Evolutionary conservation across 2,329 filamentous ascomycete species (phyloP).

Genomic region (Colletotrichum sp.): DNA sequence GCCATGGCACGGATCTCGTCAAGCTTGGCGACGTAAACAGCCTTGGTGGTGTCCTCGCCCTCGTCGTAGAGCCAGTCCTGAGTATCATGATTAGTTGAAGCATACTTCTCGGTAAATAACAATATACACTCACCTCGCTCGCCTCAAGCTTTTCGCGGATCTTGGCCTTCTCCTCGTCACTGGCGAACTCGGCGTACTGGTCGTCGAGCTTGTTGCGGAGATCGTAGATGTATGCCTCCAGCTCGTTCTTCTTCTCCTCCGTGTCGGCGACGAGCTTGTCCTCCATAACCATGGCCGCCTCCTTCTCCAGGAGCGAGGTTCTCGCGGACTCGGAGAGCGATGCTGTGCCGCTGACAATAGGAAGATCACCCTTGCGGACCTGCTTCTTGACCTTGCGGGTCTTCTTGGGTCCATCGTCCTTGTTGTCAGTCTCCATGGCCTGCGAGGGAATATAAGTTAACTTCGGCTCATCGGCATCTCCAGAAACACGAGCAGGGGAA

Average conservation of each 20-base stretch:
- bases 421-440: conserved; percentile 86
- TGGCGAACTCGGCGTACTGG: conserved; percentile 86
- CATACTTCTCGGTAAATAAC: background rate
- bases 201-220: conserved; percentile 95
- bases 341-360: conserved; percentile 82
- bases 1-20: conserved; percentile 93
- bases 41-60: conserved; percentile 92
- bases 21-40: conserved; percentile 91
- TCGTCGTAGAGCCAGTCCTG: conserved; percentile 99
- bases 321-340: conserved; percentile 75
- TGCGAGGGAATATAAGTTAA: conserved; percentile 40
- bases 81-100: conserved; percentile 26
- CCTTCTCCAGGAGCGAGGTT: conserved; percentile 76
- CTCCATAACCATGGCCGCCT: conserved; percentile 92
- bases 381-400: conserved; percentile 99
- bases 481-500: background rate
- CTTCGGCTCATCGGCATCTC: conserved; percentile 9
- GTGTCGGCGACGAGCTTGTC: conserved; percentile 98
- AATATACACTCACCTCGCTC: conserved; percentile 74
- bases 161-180: conserved; percentile 89
- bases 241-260: conserved; percentile 99
- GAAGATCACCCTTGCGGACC: conserved; percentile 94
- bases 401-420: conserved; percentile 76
- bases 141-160: conserved; percentile 83
- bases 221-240: conserved; percentile 97